Conservation (phyloP, 768 basidiomycete species). For the Termitomyces sp. region DNA sequence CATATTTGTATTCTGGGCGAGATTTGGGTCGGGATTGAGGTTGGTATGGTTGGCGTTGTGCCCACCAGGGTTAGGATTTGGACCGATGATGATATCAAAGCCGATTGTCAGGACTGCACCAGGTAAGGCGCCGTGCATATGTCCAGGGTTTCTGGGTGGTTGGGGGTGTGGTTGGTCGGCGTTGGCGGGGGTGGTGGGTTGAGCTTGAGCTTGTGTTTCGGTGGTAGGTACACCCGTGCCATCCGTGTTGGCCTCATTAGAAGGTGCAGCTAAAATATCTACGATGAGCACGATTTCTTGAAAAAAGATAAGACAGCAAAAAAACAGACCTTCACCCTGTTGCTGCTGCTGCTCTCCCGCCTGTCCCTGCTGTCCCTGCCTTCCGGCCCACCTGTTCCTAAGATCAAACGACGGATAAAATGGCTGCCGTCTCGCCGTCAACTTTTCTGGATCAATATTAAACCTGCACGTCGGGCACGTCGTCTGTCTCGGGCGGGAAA, state of each 20-base stretch:
- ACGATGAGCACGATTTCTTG: not conserved
- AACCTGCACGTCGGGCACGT: slow-evolving; percentile 84
- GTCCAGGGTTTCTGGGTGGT: not conserved
- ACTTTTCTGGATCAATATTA: slow-evolving; percentile 73
- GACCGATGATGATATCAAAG: slow-evolving; percentile 5
- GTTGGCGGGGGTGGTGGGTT: not conserved
- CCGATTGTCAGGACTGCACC: slow-evolving; percentile 1
- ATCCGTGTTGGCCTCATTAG: not conserved
- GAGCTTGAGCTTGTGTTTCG: not conserved
- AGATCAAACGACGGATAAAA: not conserved
- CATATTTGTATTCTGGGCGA: not conserved
- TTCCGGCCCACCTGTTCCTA: not conserved
- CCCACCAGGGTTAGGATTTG: not conserved
- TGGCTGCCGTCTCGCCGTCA: slow-evolving; percentile 35
- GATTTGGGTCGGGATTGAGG: not conserved
- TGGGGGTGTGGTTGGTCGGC: not conserved
- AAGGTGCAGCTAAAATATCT: not conserved
- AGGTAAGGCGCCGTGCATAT: not conserved
- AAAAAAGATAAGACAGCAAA: not conserved
- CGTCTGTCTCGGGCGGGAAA: slow-evolving; percentile 69
- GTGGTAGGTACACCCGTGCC: not conserved
- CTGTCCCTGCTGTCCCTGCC: not conserved
- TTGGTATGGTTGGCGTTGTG: not conserved
- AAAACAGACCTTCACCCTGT: not conserved
- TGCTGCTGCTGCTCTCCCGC: not conserved